These are phyloP conservation scores for Phytophthora quininea DNA, from an alignment of 352 stramenopile genomes.

Conservation along the genomic window DNA sequence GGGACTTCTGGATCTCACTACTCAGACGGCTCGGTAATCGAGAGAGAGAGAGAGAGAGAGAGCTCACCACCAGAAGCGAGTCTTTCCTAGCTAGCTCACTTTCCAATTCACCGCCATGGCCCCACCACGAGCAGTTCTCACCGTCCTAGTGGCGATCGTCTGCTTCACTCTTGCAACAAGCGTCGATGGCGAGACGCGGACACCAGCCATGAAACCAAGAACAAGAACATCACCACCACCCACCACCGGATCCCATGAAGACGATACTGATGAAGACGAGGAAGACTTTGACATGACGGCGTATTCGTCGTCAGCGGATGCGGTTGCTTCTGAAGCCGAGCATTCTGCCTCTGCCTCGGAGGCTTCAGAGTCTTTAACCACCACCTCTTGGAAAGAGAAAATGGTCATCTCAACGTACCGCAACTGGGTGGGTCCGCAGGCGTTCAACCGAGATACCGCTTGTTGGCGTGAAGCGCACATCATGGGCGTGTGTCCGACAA, in stretches of 20 bases:
- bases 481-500: slow-evolving; percentile 35
- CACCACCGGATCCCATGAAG: not conserved
- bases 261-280: no score
- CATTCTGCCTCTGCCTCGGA: not conserved
- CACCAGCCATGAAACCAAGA: not conserved
- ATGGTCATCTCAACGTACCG: slow-evolving; percentile 21
- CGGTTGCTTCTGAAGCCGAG: not conserved
- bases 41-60: no score
- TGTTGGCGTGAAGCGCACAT: slow-evolving; percentile 35
- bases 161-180: not conserved
- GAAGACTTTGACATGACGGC: not conserved
- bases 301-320: not conserved
- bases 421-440: slow-evolving; percentile 43
- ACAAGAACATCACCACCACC: not conserved
- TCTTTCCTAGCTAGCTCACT: no score
- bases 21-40: no score
- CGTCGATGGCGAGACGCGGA: not conserved
- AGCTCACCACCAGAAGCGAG: no score
- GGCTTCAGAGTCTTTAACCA: not conserved
- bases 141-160: not conserved
- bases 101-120: not conserved
- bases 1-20: no score
- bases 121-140: not conserved
- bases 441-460: slow-evolving; percentile 8
- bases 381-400: not conserved